phyloP scores from a whole-genome alignment of 2,329 filamentous ascomycete genomes.

The Fusarium agapanthi region DNA sequence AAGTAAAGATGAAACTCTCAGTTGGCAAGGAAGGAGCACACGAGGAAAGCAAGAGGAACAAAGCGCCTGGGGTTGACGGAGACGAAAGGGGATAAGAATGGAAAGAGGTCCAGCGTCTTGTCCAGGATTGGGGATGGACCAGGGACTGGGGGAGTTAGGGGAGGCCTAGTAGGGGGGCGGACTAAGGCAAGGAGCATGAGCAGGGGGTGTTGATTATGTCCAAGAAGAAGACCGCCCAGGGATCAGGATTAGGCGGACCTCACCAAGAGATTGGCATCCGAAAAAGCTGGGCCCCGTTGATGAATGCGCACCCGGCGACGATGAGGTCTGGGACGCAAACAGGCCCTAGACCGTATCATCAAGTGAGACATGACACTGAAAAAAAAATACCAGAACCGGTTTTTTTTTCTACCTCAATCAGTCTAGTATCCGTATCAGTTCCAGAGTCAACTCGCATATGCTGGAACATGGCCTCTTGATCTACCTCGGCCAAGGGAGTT shows the following conservation, averaged over 20 bases:
- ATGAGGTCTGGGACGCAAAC: constrained; percentile 26
- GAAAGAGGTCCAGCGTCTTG: constrained; percentile 36
- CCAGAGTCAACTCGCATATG: constrained; percentile 5
- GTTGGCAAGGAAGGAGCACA: constrained; percentile 57
- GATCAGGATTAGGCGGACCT: not conserved
- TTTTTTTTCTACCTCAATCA: not conserved
- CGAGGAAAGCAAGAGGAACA: constrained; percentile 40
- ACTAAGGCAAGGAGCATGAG: constrained; percentile 19
- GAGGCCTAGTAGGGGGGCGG: constrained; percentile 10
- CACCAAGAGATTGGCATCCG: constrained; percentile 31
- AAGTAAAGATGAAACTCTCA: constrained; percentile 55
- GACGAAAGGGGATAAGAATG: constrained; percentile 42
- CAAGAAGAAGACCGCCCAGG: not conserved
- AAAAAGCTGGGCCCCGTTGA: constrained; percentile 3
- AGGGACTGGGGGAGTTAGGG: constrained; percentile 22
- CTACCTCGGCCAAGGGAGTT: constrained; percentile 4
- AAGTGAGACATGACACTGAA: constrained; percentile 17
- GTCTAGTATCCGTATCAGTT: constrained; percentile 21
- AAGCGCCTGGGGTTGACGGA: constrained; percentile 38
- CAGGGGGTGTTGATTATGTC: constrained; percentile 7
- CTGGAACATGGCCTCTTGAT: constrained; percentile 4
- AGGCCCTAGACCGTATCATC: constrained; percentile 2
- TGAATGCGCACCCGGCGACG: constrained; percentile 22
- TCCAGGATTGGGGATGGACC: constrained; percentile 23
- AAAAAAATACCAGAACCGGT: constrained; percentile 18